phyloP scores from a whole-genome alignment of 1,139 yeast species.

The Lodderomyces theae region DNA sequence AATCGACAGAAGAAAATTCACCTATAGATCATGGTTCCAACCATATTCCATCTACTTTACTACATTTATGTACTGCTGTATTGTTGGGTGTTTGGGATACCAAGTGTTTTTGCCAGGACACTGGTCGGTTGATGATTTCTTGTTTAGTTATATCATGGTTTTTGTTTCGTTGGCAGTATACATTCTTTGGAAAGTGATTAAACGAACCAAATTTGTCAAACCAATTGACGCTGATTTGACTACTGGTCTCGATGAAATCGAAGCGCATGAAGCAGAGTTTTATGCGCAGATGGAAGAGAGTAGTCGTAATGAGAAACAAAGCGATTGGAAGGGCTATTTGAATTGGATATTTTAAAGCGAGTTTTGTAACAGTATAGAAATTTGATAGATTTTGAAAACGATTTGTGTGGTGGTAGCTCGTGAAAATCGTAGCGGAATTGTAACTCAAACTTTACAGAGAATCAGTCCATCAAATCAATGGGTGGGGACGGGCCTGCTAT shows the following conservation, averaged over 20 bases:
- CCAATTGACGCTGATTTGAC: slow-evolving; percentile 36
- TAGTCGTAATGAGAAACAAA: slow-evolving; percentile 1
- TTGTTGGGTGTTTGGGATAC: slow-evolving; percentile 42
- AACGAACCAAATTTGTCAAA: slow-evolving; percentile 22
- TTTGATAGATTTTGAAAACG: too few relatives aligned
- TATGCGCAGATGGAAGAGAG: slow-evolving; percentile 25
- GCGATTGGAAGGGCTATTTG: slow-evolving; percentile 1
- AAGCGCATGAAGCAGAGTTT: slow-evolving; percentile 40
- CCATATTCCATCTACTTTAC: slow-evolving; percentile 37
- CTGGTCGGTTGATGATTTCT: slow-evolving; percentile 33
- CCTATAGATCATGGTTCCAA: slow-evolving; percentile 29
- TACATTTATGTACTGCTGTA: slow-evolving; percentile 26
- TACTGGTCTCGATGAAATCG: slow-evolving; percentile 33
- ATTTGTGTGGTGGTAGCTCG: too few relatives aligned
- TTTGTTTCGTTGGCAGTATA: slow-evolving; percentile 34
- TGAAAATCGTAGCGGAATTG: too few relatives aligned
- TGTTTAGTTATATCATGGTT: slow-evolving; percentile 38
- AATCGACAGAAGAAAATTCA: slow-evolving; percentile 32
- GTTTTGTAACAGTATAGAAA: too few relatives aligned
- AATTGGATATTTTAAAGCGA: slow-evolving; percentile 6
- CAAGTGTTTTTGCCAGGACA: slow-evolving; percentile 35
- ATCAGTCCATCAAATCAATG: too few relatives aligned
- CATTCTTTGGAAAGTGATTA: slow-evolving; percentile 29
- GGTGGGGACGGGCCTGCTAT: too few relatives aligned
- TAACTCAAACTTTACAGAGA: too few relatives aligned